phyloP scores from a whole-genome alignment of 208 protist species.

The Wallacemonas sp. region DNA sequence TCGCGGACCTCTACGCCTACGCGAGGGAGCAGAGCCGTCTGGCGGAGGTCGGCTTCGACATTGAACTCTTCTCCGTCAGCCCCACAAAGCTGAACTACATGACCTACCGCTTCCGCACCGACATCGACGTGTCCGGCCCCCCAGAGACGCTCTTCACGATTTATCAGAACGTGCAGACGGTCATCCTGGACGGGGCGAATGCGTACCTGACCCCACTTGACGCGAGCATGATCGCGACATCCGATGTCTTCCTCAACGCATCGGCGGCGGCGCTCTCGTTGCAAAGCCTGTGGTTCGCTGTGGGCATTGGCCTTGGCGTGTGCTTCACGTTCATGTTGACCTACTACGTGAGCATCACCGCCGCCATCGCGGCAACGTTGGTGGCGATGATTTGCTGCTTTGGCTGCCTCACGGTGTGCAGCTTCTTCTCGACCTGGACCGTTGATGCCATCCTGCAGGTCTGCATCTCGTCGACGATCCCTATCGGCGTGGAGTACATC shows the following conservation, averaged over 20 bases:
- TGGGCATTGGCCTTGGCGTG: conserved; percentile 43
- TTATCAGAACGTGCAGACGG: neutral
- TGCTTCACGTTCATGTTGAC: conserved; percentile 36
- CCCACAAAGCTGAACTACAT: conserved; percentile 19
- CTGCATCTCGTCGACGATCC: conserved; percentile 48
- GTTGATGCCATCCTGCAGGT: conserved; percentile 49
- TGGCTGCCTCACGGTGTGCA: conserved; percentile 39
- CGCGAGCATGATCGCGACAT: conserved; percentile 14
- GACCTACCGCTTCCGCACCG: conserved; percentile 19
- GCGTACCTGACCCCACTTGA: neutral
- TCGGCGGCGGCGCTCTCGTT: conserved; percentile 25
- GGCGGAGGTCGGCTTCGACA: conserved; percentile 25
- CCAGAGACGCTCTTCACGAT: conserved; percentile 1
- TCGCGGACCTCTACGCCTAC: conserved; percentile 27
- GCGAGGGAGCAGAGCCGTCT: conserved; percentile 22
- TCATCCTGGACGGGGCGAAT: neutral
- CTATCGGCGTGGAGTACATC: conserved; percentile 51
- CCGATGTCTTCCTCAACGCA: conserved; percentile 25
- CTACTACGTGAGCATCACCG: conserved; percentile 42
- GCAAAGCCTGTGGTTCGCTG: conserved; percentile 46
- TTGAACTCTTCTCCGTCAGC: neutral
- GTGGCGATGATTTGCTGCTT: conserved; percentile 42
- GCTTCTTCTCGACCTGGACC: conserved; percentile 30
- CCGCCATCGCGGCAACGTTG: conserved; percentile 27
- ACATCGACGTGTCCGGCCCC: neutral